These are phyloP conservation scores for Malassezia slooffiae DNA, from an alignment of 1,284 basidiomycete genomes.

Conservation along the genomic window DNA sequence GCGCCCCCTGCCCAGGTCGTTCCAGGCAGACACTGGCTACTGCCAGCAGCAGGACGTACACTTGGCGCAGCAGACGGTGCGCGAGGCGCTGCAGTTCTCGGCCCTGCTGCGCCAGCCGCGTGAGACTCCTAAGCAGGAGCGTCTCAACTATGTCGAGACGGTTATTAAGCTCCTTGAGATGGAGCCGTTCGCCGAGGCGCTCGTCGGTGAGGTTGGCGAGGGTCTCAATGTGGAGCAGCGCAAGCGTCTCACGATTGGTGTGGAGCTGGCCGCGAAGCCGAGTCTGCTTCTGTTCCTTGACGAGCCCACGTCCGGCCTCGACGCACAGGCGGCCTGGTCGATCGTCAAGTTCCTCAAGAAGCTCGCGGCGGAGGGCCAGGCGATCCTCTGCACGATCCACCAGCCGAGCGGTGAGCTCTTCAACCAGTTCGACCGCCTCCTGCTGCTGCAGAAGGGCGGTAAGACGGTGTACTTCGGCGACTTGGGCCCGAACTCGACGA, in stretches of 20 bases:
- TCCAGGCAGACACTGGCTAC: slow-evolving; percentile 33
- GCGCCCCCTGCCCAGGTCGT: slow-evolving; percentile 20
- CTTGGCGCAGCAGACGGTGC: slow-evolving; percentile 22
- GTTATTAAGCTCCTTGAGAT: slow-evolving; percentile 34
- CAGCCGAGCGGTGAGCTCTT: slow-evolving; percentile 44
- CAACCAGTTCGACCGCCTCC: slow-evolving; percentile 30
- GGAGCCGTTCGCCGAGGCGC: slow-evolving; percentile 28
- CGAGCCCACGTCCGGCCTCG: slow-evolving; percentile 37
- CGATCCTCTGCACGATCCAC: slow-evolving; percentile 48
- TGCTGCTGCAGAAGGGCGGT: slow-evolving; percentile 32
- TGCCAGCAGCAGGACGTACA: slow-evolving; percentile 37
- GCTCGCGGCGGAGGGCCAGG: slow-evolving; percentile 41
- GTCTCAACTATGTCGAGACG: slow-evolving; percentile 30
- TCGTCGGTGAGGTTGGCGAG: slow-evolving; percentile 27
- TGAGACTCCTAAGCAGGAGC: slow-evolving; percentile 23
- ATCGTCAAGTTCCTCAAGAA: slow-evolving; percentile 44
- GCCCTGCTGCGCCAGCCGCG: slow-evolving; percentile 31
- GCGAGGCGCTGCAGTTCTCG: slow-evolving; percentile 35
- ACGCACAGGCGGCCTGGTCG: slow-evolving; percentile 24
- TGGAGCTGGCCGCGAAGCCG: slow-evolving; percentile 36
- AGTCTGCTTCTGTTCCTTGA: slow-evolving; percentile 38
- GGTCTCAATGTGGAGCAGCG: slow-evolving; percentile 35
- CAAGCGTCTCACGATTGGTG: slow-evolving; percentile 34
- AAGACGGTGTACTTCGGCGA: slow-evolving; percentile 55
- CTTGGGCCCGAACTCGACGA: slow-evolving; percentile 55